A percentile compares a stretch with the other conserved stretches of the same genome.
These are phyloP conservation scores for Pseudogymnoascus sp. DNA, from an alignment of 2,329 filamentous ascomycete genomes.

Conservation along the genomic window DNA sequence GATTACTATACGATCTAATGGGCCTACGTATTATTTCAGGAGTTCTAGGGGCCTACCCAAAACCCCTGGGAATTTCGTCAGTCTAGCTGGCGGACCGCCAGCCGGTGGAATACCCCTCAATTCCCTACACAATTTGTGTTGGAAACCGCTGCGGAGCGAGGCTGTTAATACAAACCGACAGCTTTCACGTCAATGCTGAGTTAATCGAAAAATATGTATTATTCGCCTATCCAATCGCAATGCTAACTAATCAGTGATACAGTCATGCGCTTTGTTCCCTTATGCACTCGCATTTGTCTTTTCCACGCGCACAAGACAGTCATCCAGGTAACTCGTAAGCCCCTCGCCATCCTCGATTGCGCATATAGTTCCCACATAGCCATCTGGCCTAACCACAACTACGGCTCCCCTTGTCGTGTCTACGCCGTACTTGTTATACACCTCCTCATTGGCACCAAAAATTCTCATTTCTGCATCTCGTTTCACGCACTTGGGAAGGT, in stretches of 20 bases:
- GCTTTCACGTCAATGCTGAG: neutral
- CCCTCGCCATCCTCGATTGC: conserved; percentile 29
- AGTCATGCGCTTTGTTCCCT: neutral
- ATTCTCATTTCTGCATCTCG: conserved; percentile 61
- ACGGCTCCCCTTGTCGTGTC: conserved; percentile 50
- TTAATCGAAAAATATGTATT: neutral
- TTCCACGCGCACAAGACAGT: neutral
- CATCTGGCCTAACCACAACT: conserved; percentile 63
- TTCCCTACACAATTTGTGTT: too few relatives aligned
- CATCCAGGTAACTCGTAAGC: conserved; percentile 12
- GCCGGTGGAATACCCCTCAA: too few relatives aligned
- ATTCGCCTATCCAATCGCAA: neutral
- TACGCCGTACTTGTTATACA: conserved; percentile 63
- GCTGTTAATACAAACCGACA: neutral
- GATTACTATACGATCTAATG: neutral
- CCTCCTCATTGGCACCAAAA: conserved; percentile 42
- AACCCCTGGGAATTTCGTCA: neutral
- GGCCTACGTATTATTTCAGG: neutral
- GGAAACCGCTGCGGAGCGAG: neutral
- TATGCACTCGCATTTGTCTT: neutral
- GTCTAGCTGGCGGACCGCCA: too few relatives aligned
- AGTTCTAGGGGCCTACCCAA: neutral
- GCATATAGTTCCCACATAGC: conserved; percentile 59
- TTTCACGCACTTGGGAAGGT: conserved; percentile 47
- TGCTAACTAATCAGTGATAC: neutral